Conservation (phyloP, 441 rosid genomes). For the Brassica balearica region DNA sequence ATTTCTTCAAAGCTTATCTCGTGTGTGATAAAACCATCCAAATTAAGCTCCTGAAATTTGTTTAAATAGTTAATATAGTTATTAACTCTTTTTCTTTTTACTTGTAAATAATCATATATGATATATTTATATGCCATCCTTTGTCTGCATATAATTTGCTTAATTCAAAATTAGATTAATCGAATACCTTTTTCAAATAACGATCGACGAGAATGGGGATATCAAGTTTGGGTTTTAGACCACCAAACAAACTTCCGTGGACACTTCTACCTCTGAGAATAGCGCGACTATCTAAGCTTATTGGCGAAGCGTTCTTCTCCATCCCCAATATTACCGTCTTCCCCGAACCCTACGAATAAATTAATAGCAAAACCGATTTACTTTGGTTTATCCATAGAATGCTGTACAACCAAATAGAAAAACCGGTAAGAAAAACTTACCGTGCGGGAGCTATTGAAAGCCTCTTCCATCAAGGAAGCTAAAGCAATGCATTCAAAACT, state of each 20-base stretch:
- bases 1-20: slow-evolving; percentile 54
- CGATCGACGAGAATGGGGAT: slow-evolving; percentile 49
- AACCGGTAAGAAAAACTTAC: slow-evolving; percentile 36
- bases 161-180: neutral
- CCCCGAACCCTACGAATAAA: slow-evolving; percentile 51
- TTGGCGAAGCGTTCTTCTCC: slow-evolving; percentile 39
- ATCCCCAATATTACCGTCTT: slow-evolving; percentile 62
- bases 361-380: neutral
- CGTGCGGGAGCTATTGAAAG: slow-evolving; percentile 55
- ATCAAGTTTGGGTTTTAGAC: slow-evolving; percentile 58
- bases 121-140: no score
- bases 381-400: neutral
- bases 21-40: slow-evolving; percentile 56
- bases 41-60: slow-evolving; percentile 49
- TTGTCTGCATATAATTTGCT: no score
- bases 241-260: slow-evolving; percentile 52
- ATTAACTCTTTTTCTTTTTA: no score
- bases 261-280: slow-evolving; percentile 48
- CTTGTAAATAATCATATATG: no score
- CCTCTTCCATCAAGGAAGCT: slow-evolving; percentile 54
- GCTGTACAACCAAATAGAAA: neutral
- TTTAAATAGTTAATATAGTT: no score
- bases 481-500: slow-evolving; percentile 76
- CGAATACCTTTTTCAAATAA: slow-evolving; percentile 49
- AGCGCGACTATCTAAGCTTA: slow-evolving; percentile 39